Evolutionary conservation across 805 yeast species (phyloP).

Genomic region (Wickerhamiella azyma): DNA sequence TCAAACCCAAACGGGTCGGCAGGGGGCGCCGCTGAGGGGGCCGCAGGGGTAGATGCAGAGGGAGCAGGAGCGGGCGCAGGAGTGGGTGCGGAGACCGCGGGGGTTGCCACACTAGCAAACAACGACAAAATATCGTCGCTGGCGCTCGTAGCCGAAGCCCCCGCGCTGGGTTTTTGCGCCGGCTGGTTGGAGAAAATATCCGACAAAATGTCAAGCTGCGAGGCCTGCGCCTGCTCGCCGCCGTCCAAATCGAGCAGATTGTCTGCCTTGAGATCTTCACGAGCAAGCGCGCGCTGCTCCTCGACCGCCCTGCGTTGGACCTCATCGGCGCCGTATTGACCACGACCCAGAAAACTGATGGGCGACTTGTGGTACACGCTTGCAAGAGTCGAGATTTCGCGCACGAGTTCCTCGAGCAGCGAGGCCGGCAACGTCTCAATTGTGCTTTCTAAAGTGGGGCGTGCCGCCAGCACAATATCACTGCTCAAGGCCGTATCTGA

Average conservation of each 20-base stretch:
- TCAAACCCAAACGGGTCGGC: slow-evolving; percentile 11
- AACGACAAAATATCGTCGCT: slow-evolving; percentile 36
- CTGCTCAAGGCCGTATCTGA: slow-evolving; percentile 68
- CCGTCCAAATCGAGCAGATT: slow-evolving; percentile 78
- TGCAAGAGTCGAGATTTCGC: slow-evolving; percentile 72
- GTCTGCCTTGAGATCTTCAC: slow-evolving; percentile 38
- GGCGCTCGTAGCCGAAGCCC: slow-evolving; percentile 17
- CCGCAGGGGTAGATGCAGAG: slow-evolving; percentile 10
- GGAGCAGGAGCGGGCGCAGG: slow-evolving; percentile 3
- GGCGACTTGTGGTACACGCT: slow-evolving; percentile 85
- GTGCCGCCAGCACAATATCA: slow-evolving; percentile 41
- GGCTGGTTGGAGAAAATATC: slow-evolving; percentile 18
- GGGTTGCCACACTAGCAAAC: slow-evolving; percentile 26
- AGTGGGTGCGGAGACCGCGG: slow-evolving; percentile 8
- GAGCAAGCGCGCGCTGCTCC: slow-evolving; percentile 66
- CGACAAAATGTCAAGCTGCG: slow-evolving; percentile 15
- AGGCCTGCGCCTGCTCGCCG: slow-evolving; percentile 11
- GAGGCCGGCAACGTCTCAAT: slow-evolving; percentile 58
- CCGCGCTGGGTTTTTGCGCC: slow-evolving; percentile 13
- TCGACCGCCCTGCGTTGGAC: slow-evolving; percentile 42
- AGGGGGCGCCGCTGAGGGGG: slow-evolving; percentile 10
- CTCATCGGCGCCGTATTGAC: slow-evolving; percentile 29
- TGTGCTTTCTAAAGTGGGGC: slow-evolving; percentile 62
- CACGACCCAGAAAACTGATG: slow-evolving; percentile 40
- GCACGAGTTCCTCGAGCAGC: slow-evolving; percentile 50